These are phyloP conservation scores for Trichoderma erinaceum DNA, from an alignment of 495 filamentous ascomycete species.

Conservation along the genomic window DNA sequence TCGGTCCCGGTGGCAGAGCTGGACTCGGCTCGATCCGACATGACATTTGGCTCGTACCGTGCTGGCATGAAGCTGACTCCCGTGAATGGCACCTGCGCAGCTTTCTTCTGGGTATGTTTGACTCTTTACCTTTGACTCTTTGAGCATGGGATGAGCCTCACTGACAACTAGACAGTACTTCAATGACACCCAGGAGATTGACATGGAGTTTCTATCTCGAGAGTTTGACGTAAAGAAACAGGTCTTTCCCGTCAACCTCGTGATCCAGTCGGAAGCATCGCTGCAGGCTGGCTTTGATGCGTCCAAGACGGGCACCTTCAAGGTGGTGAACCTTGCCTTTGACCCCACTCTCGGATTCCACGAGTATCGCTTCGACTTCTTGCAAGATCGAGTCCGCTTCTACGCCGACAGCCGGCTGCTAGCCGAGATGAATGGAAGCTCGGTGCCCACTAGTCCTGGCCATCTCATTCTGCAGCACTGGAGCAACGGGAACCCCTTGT, in stretches of 20 bases:
- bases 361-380: conserved; percentile 74
- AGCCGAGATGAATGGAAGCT: conserved; percentile 45
- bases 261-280: conserved; percentile 58
- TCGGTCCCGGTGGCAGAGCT: conserved; percentile 57
- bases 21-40: conserved; percentile 49
- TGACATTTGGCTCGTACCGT: conserved; percentile 60
- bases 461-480: conserved; percentile 67
- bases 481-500: conserved; percentile 65
- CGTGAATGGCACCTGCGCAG: conserved; percentile 60
- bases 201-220: conserved; percentile 65
- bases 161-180: conserved; percentile 45
- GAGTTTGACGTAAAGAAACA: conserved; percentile 45
- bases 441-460: conserved; percentile 52
- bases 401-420: conserved; percentile 57
- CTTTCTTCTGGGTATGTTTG: conserved; percentile 66
- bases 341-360: conserved; percentile 55
- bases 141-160: not conserved
- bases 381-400: conserved; percentile 52
- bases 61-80: conserved; percentile 56
- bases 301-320: conserved; percentile 46
- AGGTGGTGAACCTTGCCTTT: conserved; percentile 52
- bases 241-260: conserved; percentile 59
- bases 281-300: conserved; percentile 52
- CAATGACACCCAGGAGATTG: conserved; percentile 74
- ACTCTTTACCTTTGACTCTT: conserved; percentile 8